Conservation (phyloP, 1,284 basidiomycete genomes). For the Thecaphora thlaspeos region DNA sequence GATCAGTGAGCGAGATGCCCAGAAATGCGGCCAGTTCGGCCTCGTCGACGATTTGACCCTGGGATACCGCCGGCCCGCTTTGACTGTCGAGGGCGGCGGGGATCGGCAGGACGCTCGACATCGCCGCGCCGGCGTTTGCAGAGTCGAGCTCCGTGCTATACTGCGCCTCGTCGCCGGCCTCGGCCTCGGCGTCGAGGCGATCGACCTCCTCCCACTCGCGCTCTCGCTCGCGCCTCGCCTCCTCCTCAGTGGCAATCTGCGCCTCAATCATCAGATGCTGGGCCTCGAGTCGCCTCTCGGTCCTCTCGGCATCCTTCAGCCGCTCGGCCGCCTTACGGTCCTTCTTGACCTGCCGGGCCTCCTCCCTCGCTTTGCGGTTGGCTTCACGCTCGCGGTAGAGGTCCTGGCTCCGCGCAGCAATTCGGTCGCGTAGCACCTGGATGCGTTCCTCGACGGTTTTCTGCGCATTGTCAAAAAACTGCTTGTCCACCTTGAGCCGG, state of each 20-base stretch:
- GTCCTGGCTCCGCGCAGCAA: slow-evolving; percentile 15
- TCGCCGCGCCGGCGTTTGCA: background rate
- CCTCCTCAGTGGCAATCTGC: slow-evolving; percentile 26
- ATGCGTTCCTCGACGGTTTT: slow-evolving; percentile 37
- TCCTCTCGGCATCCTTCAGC: slow-evolving; percentile 20
- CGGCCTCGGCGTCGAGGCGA: slow-evolving; percentile 13
- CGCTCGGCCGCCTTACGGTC: slow-evolving; percentile 22
- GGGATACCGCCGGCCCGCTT: slow-evolving; percentile 3
- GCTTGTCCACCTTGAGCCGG: slow-evolving; percentile 31
- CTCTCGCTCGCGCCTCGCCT: slow-evolving; percentile 9
- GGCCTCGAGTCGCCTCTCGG: slow-evolving; percentile 17
- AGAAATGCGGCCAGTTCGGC: slow-evolving; percentile 33
- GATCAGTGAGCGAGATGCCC: slow-evolving; percentile 28
- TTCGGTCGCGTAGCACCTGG: slow-evolving; percentile 22
- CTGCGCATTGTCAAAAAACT: slow-evolving; percentile 33
- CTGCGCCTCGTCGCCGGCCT: background rate
- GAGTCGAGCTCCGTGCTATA: background rate
- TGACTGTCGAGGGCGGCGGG: background rate
- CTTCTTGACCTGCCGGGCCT: slow-evolving; percentile 22
- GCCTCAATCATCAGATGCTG: slow-evolving; percentile 19
- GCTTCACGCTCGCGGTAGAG: slow-evolving; percentile 28
- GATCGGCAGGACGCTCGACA: background rate
- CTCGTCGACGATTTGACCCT: slow-evolving; percentile 20
- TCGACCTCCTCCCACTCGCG: slow-evolving; percentile 6
- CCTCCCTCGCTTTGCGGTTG: slow-evolving; percentile 23